Evolutionary conservation across 495 filamentous ascomycete species (phyloP), one percentile per base, ranked within the genome.

Genomic region (Stereocaulon alpinum): DNA sequence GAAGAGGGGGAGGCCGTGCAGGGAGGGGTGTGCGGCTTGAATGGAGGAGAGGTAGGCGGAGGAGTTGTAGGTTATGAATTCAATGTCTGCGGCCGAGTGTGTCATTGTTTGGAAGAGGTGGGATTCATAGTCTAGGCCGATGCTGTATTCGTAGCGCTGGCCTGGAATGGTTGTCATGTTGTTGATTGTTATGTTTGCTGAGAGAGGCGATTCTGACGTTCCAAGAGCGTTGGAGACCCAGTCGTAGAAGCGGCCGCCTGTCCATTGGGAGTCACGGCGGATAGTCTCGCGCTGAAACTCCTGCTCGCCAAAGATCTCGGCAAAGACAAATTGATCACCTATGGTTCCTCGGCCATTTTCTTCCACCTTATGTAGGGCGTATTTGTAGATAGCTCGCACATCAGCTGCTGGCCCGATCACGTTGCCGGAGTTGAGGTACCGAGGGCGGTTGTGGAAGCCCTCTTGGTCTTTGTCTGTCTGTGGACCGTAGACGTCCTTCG

Each of bases 261-360:
- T 73, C 34, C 72, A 41, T 40, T 69, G 61, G 17, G 55, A 57
- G 14, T 56, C 65, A 18, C 68, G 72, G 56, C 79, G 76, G 61
- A 76, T 71, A 44, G 75, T 67, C 62, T 83, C 76, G 32, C 81
- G 72, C 40, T 78, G 68, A 40, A 79, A 77, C 68, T 84, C 81
- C 63, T 85, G 81, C 43, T 77, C 72, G 44, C 80, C 81, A 56
- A 77, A 83, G 55, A 85, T 79, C 56, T 78, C 73, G 11, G 78
- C 78, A 58, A 84, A 73, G 11, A 79, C 72, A 51, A 74, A 64
- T 67, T 81, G 74, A 61, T 82, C 77, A 29, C 69, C 72, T 7
- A 70, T 59, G 20, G 63, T 66, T 44, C 70, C 72, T 30, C 68
- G 65, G 50, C 65, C 53, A 10, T 64, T 67, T 48, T 73, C 60